Conservation (phyloP, 805 yeast genomes). For the Kuraishia hungarica region DNA sequence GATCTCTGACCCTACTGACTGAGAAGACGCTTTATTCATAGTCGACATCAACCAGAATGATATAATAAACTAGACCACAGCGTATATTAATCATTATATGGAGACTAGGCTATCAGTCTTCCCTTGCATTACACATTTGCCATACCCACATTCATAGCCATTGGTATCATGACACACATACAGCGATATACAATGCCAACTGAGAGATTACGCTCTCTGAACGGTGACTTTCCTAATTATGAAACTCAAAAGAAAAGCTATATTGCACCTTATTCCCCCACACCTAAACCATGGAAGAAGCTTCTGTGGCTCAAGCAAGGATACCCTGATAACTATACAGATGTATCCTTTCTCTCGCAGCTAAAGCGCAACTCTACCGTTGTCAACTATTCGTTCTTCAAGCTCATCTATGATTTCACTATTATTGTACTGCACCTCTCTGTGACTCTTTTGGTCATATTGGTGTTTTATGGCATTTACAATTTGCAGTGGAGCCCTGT, state of each 20-base stretch:
- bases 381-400: slow-evolving; percentile 51
- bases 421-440: slow-evolving; percentile 60
- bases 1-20: background rate
- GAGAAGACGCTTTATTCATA: background rate
- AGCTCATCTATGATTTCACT: slow-evolving; percentile 64
- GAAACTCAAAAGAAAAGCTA: background rate
- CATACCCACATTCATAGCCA: too few species aligned
- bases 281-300: slow-evolving; percentile 64
- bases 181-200: background rate
- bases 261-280: background rate
- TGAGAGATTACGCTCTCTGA: background rate
- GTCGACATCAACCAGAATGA: background rate
- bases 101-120: too few species aligned
- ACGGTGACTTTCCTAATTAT: background rate
- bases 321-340: slow-evolving; percentile 89
- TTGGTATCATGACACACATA: too few species aligned
- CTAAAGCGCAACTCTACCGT: slow-evolving; percentile 72
- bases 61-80: too few species aligned
- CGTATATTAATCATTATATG: too few species aligned
- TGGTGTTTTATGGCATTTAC: slow-evolving; percentile 61
- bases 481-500: slow-evolving; percentile 40
- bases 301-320: slow-evolving; percentile 78
- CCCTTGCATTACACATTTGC: too few species aligned
- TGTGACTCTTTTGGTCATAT: slow-evolving; percentile 51
- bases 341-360: slow-evolving; percentile 71